Evolutionary conservation across 2,329 filamentous ascomycete species (phyloP).

Genomic region (Chaetomium sp.): DNA sequence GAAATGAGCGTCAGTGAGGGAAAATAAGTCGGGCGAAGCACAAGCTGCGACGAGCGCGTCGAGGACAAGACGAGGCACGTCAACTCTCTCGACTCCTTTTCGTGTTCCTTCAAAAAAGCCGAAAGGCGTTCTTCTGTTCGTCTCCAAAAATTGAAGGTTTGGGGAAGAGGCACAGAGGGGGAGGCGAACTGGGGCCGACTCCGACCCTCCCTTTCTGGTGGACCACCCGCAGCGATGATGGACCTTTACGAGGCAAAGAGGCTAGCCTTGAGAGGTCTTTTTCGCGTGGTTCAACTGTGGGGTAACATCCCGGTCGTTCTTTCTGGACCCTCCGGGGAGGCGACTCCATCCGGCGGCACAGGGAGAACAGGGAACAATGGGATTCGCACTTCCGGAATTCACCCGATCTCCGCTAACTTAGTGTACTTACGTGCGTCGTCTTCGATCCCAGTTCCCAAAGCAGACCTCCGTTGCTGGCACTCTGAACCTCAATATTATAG

Average conservation of each 20-base stretch:
- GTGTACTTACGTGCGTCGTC: too few relatives aligned
- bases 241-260: background rate
- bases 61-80: background rate
- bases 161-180: conserved; percentile 15
- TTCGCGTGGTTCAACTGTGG: conserved; percentile 14
- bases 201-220: conserved; percentile 8
- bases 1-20: too few relatives aligned
- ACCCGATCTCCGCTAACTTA: too few relatives aligned
- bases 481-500: too few relatives aligned
- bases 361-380: too few relatives aligned
- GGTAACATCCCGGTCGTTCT: conserved; percentile 8
- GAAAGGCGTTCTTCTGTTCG: background rate
- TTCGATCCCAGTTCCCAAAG: too few relatives aligned
- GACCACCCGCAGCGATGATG: conserved; percentile 2
- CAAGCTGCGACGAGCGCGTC: conserved; percentile 17
- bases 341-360: background rate
- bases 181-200: conserved; percentile 15
- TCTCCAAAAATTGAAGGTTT: conserved; percentile 15
- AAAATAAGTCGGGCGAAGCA: too few relatives aligned
- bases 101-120: background rate
- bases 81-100: background rate
- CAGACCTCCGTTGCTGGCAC: too few relatives aligned
- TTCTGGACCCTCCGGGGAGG: background rate
- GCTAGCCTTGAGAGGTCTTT: conserved; percentile 7
- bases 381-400: too few relatives aligned